These are phyloP conservation scores for Populus pruinosa DNA, from an alignment of 345 rosid genomes.

Conservation along the genomic window DNA sequence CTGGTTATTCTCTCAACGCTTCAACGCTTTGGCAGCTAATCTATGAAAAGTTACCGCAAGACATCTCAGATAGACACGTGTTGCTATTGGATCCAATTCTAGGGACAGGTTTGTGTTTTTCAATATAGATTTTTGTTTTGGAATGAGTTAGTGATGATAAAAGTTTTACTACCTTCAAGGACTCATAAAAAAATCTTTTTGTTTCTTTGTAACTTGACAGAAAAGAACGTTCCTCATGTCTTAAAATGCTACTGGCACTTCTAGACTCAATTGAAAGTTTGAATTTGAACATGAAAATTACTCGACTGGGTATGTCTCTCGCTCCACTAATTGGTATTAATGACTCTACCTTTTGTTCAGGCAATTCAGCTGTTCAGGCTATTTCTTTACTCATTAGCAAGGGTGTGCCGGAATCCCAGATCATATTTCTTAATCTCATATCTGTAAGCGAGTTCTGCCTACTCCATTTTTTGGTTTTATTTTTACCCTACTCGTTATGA, in stretches of 20 bases:
- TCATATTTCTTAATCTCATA: constrained; percentile 93
- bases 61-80: constrained; percentile 90
- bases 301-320: no score
- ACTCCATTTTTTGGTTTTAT: not conserved
- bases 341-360: constrained; percentile 29
- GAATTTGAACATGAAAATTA: not conserved
- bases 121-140: not conserved
- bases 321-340: not conserved
- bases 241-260: not conserved
- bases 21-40: constrained; percentile 54
- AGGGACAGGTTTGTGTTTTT: constrained; percentile 70
- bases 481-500: not conserved
- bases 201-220: not conserved
- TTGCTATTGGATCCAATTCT: constrained; percentile 89
- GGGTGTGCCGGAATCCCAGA: constrained; percentile 88
- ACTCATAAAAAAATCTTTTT: not conserved
- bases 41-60: constrained; percentile 87
- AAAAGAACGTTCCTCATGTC: not conserved
- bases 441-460: constrained; percentile 52
- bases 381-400: constrained; percentile 75
- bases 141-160: not conserved
- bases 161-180: no score
- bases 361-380: constrained; percentile 96
- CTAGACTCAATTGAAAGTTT: not conserved
- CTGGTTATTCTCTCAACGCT: constrained; percentile 9